Percentiles rank a stretch among this genome's conserved stretches.
Conservation (phyloP, 345 rosid genomes). For the Populus deltoides region DNA sequence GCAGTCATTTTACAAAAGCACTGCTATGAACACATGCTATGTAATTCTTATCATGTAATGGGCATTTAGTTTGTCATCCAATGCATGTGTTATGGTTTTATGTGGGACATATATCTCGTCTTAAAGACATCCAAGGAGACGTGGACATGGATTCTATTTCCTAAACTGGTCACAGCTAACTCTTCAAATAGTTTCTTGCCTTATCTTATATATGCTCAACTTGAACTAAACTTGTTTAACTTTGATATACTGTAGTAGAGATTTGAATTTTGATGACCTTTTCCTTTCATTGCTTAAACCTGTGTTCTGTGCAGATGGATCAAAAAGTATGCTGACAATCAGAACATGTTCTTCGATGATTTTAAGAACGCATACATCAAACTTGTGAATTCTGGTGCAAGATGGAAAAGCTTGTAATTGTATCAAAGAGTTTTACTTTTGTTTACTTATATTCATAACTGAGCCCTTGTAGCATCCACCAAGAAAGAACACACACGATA, state of each 20-base stretch:
- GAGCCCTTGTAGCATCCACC: background rate
- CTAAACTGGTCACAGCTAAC: too few relatives aligned
- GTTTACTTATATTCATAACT: background rate
- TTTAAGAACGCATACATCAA: slow-evolving; percentile 71
- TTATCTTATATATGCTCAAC: background rate
- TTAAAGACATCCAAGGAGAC: too few relatives aligned
- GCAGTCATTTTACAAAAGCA: background rate
- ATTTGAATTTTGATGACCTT: background rate
- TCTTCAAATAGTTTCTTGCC: too few relatives aligned
- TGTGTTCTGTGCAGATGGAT: slow-evolving; percentile 60
- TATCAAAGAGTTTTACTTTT: background rate
- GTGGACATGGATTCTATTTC: too few relatives aligned
- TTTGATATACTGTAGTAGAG: too few relatives aligned
- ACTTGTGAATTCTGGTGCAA: slow-evolving; percentile 76
- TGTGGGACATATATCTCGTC: too few relatives aligned
- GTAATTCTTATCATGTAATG: background rate
- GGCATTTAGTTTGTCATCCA: too few relatives aligned
- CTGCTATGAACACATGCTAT: background rate
- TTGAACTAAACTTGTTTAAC: background rate
- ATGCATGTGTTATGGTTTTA: too few relatives aligned
- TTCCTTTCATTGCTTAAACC: background rate
- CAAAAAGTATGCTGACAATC: slow-evolving; percentile 55
- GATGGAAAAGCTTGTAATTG: slow-evolving; percentile 52
- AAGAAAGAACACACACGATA: background rate
- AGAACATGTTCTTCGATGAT: slow-evolving; percentile 68